These are phyloP conservation scores for Gynochthodes officinalis DNA, from an alignment of 257 asterid species.

Conservation along the genomic window DNA sequence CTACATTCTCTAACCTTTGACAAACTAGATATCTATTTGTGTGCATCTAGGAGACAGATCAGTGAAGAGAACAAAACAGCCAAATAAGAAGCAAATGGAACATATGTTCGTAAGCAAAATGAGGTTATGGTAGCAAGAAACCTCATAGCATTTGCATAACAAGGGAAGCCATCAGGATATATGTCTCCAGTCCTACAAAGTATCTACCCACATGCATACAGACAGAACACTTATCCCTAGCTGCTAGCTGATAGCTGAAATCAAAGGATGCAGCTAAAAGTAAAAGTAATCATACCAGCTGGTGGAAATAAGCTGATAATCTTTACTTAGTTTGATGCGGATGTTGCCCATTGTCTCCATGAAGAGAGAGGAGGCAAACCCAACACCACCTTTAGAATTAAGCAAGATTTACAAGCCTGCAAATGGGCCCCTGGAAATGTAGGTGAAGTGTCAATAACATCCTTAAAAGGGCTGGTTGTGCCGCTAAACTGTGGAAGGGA, in stretches of 20 bases:
- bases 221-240: background rate
- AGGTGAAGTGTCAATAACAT: constrained; percentile 22
- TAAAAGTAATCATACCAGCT: constrained; percentile 10
- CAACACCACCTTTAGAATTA: constrained; percentile 26
- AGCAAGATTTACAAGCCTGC: constrained; percentile 23
- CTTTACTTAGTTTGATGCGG: constrained; percentile 16
- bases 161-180: background rate
- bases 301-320: constrained; percentile 7
- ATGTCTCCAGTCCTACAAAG: background rate
- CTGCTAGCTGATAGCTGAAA: constrained; percentile 4
- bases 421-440: constrained; percentile 29
- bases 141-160: constrained; percentile 7
- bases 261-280: constrained; percentile 9
- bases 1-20: background rate
- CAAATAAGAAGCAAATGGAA: background rate
- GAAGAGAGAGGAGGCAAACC: constrained; percentile 27
- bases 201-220: background rate
- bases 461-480: constrained; percentile 14
- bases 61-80: background rate
- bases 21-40: background rate
- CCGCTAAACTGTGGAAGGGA: constrained; percentile 13
- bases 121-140: background rate
- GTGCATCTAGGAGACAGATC: background rate
- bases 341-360: constrained; percentile 18
- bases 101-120: background rate